Conservation (phyloP, 2,329 filamentous ascomycete species). For the Alternaria atra region DNA sequence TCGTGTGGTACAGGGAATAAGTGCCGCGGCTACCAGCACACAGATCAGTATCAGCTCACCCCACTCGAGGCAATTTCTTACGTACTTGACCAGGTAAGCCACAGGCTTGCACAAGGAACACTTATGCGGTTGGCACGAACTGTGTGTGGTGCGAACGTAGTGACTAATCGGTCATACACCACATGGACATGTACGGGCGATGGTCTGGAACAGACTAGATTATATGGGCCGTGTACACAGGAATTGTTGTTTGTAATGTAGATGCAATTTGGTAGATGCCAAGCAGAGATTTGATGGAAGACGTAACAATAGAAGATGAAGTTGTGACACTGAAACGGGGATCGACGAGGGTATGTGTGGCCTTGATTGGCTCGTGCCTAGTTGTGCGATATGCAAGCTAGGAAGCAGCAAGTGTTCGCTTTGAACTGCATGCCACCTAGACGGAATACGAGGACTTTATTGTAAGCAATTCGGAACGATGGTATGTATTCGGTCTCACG, state of each 20-base stretch:
- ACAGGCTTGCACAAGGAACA: background rate
- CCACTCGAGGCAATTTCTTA: background rate
- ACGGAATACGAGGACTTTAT: background rate
- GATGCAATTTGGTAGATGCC: background rate
- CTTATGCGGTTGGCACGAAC: background rate
- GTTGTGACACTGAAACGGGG: conserved; percentile 6
- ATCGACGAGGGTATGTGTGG: conserved; percentile 5
- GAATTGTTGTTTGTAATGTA: background rate
- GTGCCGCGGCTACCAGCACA: background rate
- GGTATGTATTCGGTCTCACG: background rate
- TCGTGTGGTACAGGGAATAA: background rate
- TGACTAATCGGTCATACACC: background rate
- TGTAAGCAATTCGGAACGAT: background rate
- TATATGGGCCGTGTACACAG: background rate
- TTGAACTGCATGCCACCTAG: background rate
- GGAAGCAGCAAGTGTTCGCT: background rate
- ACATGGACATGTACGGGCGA: background rate
- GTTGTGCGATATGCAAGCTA: background rate
- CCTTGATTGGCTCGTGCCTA: conserved; percentile 6
- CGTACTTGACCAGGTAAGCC: conserved; percentile 1
- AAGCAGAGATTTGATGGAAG: conserved; percentile 1
- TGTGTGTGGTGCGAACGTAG: background rate
- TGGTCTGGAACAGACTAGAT: background rate
- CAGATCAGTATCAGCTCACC: background rate
- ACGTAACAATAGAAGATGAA: background rate